Base-by-base conservation (phyloP, 140 eudicot genomes). In the Artemisia princeps region DNA sequence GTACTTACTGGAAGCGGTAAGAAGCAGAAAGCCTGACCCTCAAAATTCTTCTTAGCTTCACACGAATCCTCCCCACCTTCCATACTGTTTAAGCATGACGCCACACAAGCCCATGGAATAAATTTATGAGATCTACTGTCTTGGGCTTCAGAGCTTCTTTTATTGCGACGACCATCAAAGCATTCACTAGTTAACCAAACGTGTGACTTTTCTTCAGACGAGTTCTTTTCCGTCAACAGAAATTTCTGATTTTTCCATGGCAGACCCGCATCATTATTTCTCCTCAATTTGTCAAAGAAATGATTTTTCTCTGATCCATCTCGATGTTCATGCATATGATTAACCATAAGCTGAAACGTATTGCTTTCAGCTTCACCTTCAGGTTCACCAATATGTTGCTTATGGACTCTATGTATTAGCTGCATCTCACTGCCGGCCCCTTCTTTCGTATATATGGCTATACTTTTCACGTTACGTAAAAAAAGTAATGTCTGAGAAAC, bases 91-190 rank as follows among this genome's bases (percentile, higher is more conserved):
- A 88, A 72, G 69, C 80, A 82, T 70, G 95, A 79, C 40, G 96
- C 96, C 80, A 94, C 88, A 77, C 90, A 83, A 62, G 87, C 96
- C 99, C 99, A 94, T n/a, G 99, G 96, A 60, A 86, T 74, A 64
- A 68, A 76, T 69, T 86, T 94, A 66, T 75, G 78, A 67, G 80
- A 81, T 66, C 77, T 85, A 40, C 64, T 81, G 69, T 72, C 81
- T 51, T 70, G 55, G 63, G 61, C 60, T 65, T 76, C 77, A 52
- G 69, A 64, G 69, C 78, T 82, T 26, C 79, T 78, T 74, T 82
- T 82, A 62, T 78, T 67, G 3, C 54, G 73, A 19, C 81, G 81
- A 46, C 83, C 77, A 56, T 83, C 88, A 60, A 94, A 74, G 84
- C 95, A 94, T 65, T 94, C 99, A 71, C 86, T 84, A 71, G 95